phyloP scores from a whole-genome alignment of 2,329 filamentous ascomycete species.

The Clarireedia paspali region DNA sequence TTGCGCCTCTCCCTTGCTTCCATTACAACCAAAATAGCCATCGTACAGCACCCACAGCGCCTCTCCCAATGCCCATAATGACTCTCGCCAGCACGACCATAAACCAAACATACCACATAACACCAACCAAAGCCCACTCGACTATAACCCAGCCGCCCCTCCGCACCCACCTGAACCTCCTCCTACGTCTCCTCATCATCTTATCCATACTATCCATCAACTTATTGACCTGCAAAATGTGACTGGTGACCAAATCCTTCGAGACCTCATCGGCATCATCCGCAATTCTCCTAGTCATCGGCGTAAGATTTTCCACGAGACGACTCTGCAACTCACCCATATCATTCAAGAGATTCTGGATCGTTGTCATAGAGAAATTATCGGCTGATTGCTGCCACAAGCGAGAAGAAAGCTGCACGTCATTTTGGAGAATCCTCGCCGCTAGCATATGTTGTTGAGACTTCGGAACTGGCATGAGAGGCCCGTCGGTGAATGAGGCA shows the following conservation, averaged over 20 bases:
- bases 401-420: constrained; percentile 39
- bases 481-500: constrained; percentile 17
- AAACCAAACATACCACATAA: constrained; percentile 95
- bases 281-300: constrained; percentile 57
- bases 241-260: constrained; percentile 66
- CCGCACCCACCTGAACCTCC: constrained; percentile 65
- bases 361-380: constrained; percentile 47
- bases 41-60: constrained; percentile 50
- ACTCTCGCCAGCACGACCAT: constrained; percentile 70
- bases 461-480: constrained; percentile 17
- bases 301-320: constrained; percentile 36
- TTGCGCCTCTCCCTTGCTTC: too few species aligned
- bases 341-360: constrained; percentile 38
- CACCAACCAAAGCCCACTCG: constrained; percentile 79
- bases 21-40: constrained; percentile 61
- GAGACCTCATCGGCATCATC: constrained; percentile 76
- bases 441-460: constrained; percentile 37
- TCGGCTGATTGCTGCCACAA: constrained; percentile 51
- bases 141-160: constrained; percentile 72
- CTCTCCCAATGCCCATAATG: constrained; percentile 54
- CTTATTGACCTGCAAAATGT: constrained; percentile 72
- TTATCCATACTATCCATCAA: constrained; percentile 73
- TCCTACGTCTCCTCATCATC: constrained; percentile 60
- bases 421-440: constrained; percentile 40
- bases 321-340: constrained; percentile 39